Conservation (phyloP, 768 basidiomycete species). For the Polyporus arcularius region DNA sequence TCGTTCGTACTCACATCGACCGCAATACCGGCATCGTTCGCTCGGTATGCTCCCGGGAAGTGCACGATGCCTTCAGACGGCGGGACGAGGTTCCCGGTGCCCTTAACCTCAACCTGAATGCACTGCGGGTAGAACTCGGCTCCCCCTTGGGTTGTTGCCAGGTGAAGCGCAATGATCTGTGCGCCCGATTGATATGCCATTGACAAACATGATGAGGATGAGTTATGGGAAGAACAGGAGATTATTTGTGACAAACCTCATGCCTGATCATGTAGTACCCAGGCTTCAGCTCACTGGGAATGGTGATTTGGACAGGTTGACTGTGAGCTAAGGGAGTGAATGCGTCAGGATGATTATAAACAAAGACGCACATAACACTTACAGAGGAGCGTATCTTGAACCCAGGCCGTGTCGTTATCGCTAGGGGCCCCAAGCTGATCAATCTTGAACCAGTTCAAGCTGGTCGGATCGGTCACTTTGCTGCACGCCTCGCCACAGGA, state of each 20-base stretch:
- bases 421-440: conserved; percentile 27
- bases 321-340: too few relatives aligned
- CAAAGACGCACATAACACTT: too few relatives aligned
- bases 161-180: not conserved
- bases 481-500: conserved; percentile 59
- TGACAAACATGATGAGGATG: too few relatives aligned
- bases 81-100: not conserved
- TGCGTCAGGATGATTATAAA: too few relatives aligned
- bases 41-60: not conserved
- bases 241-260: too few relatives aligned
- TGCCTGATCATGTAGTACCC: not conserved
- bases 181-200: too few relatives aligned
- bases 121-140: not conserved
- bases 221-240: too few relatives aligned
- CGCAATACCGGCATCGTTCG: not conserved
- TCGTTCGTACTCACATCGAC: too few relatives aligned
- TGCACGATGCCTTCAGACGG: not conserved
- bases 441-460: conserved; percentile 66
- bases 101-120: not conserved
- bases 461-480: conserved; percentile 51
- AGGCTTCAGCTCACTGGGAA: not conserved
- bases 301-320: not conserved
- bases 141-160: too few relatives aligned
- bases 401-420: not conserved
- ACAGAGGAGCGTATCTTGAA: not conserved